phyloP scores from a whole-genome alignment of 1,284 basidiomycete species.

The Marasmius sp. region DNA sequence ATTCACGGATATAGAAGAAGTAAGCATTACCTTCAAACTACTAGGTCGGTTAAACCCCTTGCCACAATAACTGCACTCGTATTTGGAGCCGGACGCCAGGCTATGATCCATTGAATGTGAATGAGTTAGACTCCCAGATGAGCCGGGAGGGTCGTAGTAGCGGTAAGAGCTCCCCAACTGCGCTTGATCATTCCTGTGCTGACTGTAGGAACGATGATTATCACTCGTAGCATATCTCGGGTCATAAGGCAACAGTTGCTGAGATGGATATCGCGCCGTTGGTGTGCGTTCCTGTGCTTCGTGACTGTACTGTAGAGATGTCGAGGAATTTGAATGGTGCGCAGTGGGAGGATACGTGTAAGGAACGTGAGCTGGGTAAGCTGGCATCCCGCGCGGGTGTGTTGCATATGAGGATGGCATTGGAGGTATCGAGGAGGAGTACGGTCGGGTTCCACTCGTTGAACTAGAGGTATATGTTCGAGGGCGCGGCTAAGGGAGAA shows the following conservation, averaged over 20 bases:
- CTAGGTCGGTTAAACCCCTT: slow-evolving; percentile 82
- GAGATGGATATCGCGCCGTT: slow-evolving; percentile 20
- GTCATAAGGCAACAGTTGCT: not conserved
- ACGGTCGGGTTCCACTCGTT: not conserved
- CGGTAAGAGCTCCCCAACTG: slow-evolving; percentile 8
- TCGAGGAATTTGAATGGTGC: not conserved
- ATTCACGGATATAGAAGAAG: slow-evolving; percentile 11
- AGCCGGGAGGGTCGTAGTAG: slow-evolving; percentile 11
- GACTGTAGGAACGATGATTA: not conserved
- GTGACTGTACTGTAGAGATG: not conserved
- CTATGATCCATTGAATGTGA: not conserved
- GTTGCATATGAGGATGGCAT: not conserved
- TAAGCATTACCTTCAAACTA: slow-evolving; percentile 63
- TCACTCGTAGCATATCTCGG: slow-evolving; percentile 1
- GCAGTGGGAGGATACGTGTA: not conserved
- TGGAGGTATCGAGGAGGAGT: not conserved
- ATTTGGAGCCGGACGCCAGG: slow-evolving; percentile 40
- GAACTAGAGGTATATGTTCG: not conserved
- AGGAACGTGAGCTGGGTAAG: not conserved
- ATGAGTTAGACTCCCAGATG: slow-evolving; percentile 11
- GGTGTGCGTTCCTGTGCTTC: slow-evolving; percentile 5
- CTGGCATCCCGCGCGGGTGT: not conserved
- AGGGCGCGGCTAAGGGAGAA: not conserved
- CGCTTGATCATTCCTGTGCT: not conserved
- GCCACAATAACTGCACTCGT: slow-evolving; percentile 75